These are phyloP conservation scores for Spergularia azorica DNA, from an alignment of 179 eudicot genomes.

Conservation along the genomic window DNA sequence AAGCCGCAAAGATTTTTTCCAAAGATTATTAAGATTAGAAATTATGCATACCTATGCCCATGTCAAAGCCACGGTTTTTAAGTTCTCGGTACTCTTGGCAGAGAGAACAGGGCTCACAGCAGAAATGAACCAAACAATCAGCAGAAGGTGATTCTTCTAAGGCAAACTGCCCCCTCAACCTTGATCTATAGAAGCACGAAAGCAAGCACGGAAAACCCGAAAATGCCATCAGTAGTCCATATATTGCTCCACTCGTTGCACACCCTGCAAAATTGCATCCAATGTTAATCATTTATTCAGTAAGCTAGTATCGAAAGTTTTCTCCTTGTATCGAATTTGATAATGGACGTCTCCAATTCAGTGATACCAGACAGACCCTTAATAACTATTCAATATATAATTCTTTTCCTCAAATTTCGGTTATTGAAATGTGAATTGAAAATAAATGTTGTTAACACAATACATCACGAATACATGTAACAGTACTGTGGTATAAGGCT, in stretches of 20 bases:
- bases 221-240: constrained; percentile 33
- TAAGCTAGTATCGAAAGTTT: no score
- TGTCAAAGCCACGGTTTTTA: constrained; percentile 46
- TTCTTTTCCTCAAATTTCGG: no score
- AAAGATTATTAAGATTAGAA: no score
- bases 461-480: no score
- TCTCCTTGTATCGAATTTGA: no score
- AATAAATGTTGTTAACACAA: no score
- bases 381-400: no score
- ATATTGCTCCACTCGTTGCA: constrained; percentile 32
- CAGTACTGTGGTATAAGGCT: no score
- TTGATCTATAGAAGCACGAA: constrained; percentile 41
- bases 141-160: constrained; percentile 41
- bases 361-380: not conserved
- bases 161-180: constrained; percentile 35
- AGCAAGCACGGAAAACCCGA: constrained; percentile 35
- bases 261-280: constrained; percentile 30
- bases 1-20: no score
- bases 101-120: constrained; percentile 46
- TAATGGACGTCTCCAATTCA: not conserved
- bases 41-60: constrained; percentile 49
- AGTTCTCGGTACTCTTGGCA: constrained; percentile 49
- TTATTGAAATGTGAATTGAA: no score
- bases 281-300: no score
- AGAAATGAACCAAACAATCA: constrained; percentile 47